A percentile compares a stretch with the other conserved stretches of the same genome.
These are phyloP conservation scores for Cyphellophora attinorum DNA, from an alignment of 2,329 filamentous ascomycete species.

Conservation along the genomic window DNA sequence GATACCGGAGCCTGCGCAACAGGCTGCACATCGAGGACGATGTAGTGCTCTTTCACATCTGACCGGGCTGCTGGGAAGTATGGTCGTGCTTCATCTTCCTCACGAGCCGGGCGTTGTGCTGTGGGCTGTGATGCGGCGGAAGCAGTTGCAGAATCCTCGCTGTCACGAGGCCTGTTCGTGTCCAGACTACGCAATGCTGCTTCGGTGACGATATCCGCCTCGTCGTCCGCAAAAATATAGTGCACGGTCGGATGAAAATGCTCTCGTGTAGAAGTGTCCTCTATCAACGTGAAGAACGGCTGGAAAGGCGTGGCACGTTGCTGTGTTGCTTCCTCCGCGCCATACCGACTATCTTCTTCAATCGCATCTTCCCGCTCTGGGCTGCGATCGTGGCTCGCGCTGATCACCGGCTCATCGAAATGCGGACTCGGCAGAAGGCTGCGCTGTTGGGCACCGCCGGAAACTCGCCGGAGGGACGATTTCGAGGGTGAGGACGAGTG, in stretches of 20 bases:
- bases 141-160: neutral
- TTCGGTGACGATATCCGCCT: conserved; percentile 64
- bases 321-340: neutral
- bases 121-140: neutral
- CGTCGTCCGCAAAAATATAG: conserved; percentile 91
- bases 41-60: conserved; percentile 43
- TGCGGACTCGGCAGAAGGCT: conserved; percentile 14
- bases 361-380: conserved; percentile 1
- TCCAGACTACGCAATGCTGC: conserved; percentile 50
- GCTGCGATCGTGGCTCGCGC: conserved; percentile 2
- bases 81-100: conserved; percentile 13
- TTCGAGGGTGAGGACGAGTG: conserved; percentile 18
- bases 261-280: conserved; percentile 62
- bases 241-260: conserved; percentile 78
- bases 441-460: conserved; percentile 7
- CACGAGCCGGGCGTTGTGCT: neutral
- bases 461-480: conserved; percentile 14
- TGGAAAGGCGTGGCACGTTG: conserved; percentile 47
- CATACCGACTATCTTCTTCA: neutral
- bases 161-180: conserved; percentile 6
- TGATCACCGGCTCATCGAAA: conserved; percentile 15
- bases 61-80: conserved; percentile 34
- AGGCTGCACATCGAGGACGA: conserved; percentile 46
- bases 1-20: conserved; percentile 2
- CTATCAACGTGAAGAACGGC: conserved; percentile 77